These are phyloP conservation scores for Cubamyces lactineus DNA, from an alignment of 768 basidiomycete species.

Conservation along the genomic window DNA sequence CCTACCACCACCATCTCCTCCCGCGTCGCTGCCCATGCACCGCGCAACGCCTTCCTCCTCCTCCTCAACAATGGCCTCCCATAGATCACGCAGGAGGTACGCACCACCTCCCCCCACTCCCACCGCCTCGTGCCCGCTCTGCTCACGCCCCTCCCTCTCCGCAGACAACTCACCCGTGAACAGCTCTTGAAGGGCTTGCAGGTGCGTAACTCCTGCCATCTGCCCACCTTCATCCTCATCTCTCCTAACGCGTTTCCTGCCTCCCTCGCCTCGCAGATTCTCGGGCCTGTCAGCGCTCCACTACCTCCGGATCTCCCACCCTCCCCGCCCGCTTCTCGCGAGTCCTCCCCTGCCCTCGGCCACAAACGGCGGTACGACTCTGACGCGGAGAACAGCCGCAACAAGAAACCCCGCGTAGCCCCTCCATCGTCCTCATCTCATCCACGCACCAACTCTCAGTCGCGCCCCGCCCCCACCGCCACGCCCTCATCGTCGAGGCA, in stretches of 20 bases:
- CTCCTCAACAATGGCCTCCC: constrained; percentile 26
- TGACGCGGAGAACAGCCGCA: constrained; percentile 31
- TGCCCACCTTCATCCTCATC: constrained; percentile 26
- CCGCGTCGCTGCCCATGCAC: constrained; percentile 35
- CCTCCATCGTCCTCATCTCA: constrained; percentile 21
- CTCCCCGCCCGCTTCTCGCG: constrained; percentile 49
- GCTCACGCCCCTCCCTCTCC: constrained; percentile 21
- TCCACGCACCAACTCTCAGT: constrained; percentile 34
- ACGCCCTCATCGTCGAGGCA: constrained; percentile 34
- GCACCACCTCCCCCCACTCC: constrained; percentile 25
- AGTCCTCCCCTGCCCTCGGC: constrained; percentile 43
- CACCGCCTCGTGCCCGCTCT: constrained; percentile 29
- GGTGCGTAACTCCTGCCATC: constrained; percentile 33
- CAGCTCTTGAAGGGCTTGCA: constrained; percentile 46
- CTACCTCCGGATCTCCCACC: constrained; percentile 50
- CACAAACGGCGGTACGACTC: constrained; percentile 44
- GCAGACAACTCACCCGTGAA: constrained; percentile 31
- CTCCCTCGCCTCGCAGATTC: constrained; percentile 37
- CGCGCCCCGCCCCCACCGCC: constrained; percentile 32
- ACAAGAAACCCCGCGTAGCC: constrained; percentile 37
- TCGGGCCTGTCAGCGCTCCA: constrained; percentile 42
- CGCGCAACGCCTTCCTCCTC: constrained; percentile 32
- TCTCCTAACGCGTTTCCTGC: background rate
- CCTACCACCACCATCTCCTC: constrained; percentile 42
- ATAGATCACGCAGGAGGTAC: constrained; percentile 41